Percentiles rank a stretch among this genome's conserved stretches.
phyloP scores from a whole-genome alignment of 805 yeast genomes.

The Lipomyces yamanashiensis region DNA sequence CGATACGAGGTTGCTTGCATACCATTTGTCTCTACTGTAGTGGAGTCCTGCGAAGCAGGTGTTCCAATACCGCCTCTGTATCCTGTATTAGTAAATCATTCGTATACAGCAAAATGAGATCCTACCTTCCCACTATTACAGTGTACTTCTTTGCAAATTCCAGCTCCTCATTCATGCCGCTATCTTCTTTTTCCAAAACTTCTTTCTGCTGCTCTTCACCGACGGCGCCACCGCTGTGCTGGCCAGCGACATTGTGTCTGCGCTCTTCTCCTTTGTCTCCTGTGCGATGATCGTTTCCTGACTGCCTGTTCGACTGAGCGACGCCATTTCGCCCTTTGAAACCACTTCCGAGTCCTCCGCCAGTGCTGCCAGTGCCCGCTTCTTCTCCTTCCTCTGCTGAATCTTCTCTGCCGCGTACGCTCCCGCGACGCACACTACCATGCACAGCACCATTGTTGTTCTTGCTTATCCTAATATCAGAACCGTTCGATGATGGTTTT shows the following conservation, averaged over 20 bases:
- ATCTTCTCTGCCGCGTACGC: background rate
- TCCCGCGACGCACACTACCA: constrained; percentile 11
- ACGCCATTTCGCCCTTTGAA: background rate
- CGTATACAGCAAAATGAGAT: background rate
- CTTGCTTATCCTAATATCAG: background rate
- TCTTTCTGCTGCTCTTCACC: background rate
- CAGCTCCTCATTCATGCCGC: constrained; percentile 11
- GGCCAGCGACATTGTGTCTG: constrained; percentile 9
- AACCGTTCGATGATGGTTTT: background rate
- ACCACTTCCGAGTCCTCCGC: constrained; percentile 1
- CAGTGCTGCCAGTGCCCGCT: background rate
- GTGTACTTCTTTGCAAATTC: constrained; percentile 24
- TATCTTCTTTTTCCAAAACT: constrained; percentile 7
- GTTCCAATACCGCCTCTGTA: constrained; percentile 26
- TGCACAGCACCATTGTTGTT: constrained; percentile 13
- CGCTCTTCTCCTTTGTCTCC: constrained; percentile 5
- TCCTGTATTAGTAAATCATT: background rate
- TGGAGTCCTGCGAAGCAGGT: constrained; percentile 12
- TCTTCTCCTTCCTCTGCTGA: constrained; percentile 7
- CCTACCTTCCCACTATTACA: constrained; percentile 27
- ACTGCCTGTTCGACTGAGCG: background rate
- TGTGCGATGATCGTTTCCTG: constrained; percentile 5
- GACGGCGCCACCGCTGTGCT: background rate
- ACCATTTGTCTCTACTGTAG: background rate
- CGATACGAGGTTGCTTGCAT: constrained; percentile 20